Base-by-base conservation (phyloP, 768 basidiomycete genomes). In the Saitozyma sp. region DNA sequence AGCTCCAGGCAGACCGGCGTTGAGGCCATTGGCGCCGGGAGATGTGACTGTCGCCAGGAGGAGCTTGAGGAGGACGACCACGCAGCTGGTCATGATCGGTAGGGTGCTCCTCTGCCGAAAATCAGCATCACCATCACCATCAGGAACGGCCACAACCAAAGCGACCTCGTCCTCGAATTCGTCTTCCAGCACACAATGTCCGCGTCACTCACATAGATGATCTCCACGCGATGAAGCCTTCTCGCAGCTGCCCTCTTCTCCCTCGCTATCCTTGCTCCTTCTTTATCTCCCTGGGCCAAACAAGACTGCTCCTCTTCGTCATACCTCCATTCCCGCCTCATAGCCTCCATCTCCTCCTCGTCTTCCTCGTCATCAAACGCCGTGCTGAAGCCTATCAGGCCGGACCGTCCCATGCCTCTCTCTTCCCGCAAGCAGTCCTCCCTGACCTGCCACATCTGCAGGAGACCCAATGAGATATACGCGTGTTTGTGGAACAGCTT, bases 391-490 rank as follows among this genome's bases (percentile, higher is more conserved):
- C 79, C 79, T 20, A 80, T 74, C 65, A 80, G 54, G 0, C 79
- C 79, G 8, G 60, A 54, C 19, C 53, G 56, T 19, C 92, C 89
- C 63, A 96, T 79, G 11, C 96, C 96, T 73, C 92, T 92, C 81
- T 99, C 96, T 52, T 87, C 86, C 1, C 88, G 88, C 84, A 96
- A 91, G 74, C 89, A 97, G 73, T 98, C 95, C 78, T 97, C 94
- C 68, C 96, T 84, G 16, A 92, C 90, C 76, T 89, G 85, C 91
- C 92, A 97, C 86, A 94, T 91, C 81, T 99, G 96, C 82, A 87
- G 86, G 16, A 97, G 81, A 20, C 92, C 86, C 55, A 94, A 82
- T 53, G 91, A 89, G 62, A 97, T 84, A 73, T 96, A 89, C 86
- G 95, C 89, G 75, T 98, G 92, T 65, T 85, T 86, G 66, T 86